Evolutionary conservation across 148 eudicot species (phyloP).

Genomic region (Cornus florida): DNA sequence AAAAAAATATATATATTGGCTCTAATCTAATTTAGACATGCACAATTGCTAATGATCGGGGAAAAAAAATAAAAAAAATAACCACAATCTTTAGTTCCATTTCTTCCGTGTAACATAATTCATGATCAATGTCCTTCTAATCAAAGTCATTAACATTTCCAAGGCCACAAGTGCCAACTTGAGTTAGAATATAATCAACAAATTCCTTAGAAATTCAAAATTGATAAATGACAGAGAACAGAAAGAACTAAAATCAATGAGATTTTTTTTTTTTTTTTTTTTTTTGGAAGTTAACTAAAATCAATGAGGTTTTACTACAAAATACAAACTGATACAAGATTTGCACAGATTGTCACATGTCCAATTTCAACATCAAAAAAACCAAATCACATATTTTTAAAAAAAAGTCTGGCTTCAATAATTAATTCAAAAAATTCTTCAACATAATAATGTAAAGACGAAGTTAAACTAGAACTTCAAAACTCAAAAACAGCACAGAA

Average conservation of each 20-base stretch:
- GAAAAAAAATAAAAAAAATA: not conserved
- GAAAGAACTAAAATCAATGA: not conserved
- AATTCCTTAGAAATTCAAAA: not conserved
- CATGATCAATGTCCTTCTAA: not conserved
- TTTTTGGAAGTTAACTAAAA: no score
- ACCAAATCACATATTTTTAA: not conserved
- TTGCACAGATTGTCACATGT: not conserved
- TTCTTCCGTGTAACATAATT: not conserved
- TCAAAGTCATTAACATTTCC: no score
- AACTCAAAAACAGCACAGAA: not conserved
- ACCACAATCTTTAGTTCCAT: not conserved
- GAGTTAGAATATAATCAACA: not conserved
- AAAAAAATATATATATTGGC: not conserved
- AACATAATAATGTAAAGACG: not conserved
- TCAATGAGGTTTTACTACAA: not conserved
- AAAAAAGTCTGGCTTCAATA: not conserved
- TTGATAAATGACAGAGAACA: not conserved
- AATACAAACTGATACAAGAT: not conserved
- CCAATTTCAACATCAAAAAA: no score
- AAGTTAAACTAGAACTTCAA: not conserved
- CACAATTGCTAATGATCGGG: not conserved
- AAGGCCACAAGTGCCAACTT: no score
- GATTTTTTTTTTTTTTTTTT: no score
- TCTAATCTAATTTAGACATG: not conserved
- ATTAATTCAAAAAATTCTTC: not conserved